A percentile compares a stretch with the other conserved stretches of the same genome.
These are phyloP conservation scores for Pleurotus djamor DNA, from an alignment of 768 basidiomycete species.

Conservation along the genomic window DNA sequence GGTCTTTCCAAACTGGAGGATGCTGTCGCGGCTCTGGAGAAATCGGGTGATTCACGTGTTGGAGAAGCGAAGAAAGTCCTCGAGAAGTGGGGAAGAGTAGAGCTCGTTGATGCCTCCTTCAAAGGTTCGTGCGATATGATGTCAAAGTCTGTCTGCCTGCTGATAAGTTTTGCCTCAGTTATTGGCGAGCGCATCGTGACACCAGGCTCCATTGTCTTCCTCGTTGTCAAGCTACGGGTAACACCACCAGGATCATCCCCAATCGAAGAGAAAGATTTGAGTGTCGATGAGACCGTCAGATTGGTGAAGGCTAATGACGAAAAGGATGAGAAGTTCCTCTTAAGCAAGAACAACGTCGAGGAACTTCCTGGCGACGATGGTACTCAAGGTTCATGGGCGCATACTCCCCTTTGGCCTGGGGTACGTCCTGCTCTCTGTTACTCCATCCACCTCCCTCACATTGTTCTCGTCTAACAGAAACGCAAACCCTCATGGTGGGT, in stretches of 20 bases:
- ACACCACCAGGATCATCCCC: conserved; percentile 44
- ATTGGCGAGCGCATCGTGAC: conserved; percentile 88
- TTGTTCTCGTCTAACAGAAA: conserved; percentile 39
- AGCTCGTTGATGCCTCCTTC: conserved; percentile 82
- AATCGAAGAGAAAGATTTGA: conserved; percentile 34
- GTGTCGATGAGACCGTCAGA: conserved; percentile 45
- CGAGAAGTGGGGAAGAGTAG: conserved; percentile 69
- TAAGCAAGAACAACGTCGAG: conserved; percentile 59
- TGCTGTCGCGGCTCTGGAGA: conserved; percentile 46
- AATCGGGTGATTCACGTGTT: conserved; percentile 45
- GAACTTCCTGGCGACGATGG: conserved; percentile 42
- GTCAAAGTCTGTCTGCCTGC: neutral
- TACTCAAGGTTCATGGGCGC: conserved; percentile 59
- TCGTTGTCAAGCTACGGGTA: conserved; percentile 82
- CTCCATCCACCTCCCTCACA: neutral
- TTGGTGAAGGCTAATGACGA: conserved; percentile 50
- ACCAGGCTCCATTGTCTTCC: conserved; percentile 84
- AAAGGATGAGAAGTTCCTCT: conserved; percentile 71
- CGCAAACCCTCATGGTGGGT: conserved; percentile 95
- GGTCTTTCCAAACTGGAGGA: conserved; percentile 41
- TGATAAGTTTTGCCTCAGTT: conserved; percentile 42
- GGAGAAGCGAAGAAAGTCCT: conserved; percentile 62
- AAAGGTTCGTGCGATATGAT: conserved; percentile 54
- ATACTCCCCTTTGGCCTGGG: conserved; percentile 91
- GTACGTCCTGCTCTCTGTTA: conserved; percentile 40